These are phyloP conservation scores for Rutstroemia sydowiana DNA, from an alignment of 2,329 filamentous ascomycete genomes.

Conservation along the genomic window DNA sequence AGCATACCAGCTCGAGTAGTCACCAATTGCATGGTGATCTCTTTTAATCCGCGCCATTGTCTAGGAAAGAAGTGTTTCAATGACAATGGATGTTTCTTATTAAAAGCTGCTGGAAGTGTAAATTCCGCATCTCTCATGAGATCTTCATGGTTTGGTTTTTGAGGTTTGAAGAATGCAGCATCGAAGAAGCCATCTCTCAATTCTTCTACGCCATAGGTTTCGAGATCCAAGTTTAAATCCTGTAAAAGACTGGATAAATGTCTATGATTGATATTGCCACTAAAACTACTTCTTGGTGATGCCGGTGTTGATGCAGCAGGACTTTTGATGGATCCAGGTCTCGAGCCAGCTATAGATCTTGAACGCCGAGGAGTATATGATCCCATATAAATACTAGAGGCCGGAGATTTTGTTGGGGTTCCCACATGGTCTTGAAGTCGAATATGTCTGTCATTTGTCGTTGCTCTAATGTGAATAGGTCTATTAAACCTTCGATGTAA, in stretches of 20 bases:
- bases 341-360: constrained; percentile 14
- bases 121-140: constrained; percentile 36
- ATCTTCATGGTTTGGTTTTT: constrained; percentile 33
- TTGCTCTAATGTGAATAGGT: constrained; percentile 4
- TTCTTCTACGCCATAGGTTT: constrained; percentile 38
- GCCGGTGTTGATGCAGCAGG: constrained; percentile 21
- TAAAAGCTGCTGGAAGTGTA: constrained; percentile 41
- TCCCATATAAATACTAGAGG: constrained; percentile 29
- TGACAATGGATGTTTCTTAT: constrained; percentile 41
- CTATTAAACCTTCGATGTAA: constrained; percentile 15
- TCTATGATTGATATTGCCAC: constrained; percentile 27
- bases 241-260: constrained; percentile 27
- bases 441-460: constrained; percentile 21
- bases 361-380: constrained; percentile 28
- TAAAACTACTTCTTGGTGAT: constrained; percentile 20
- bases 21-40: constrained; percentile 35
- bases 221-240: constrained; percentile 31
- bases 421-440: constrained; percentile 20
- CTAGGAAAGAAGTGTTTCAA: constrained; percentile 39
- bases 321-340: constrained; percentile 9
- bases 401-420: constrained; percentile 14
- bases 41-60: constrained; percentile 39
- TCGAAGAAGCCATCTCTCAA: constrained; percentile 38
- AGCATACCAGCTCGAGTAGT: constrained; percentile 44
- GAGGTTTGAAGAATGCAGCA: constrained; percentile 36